Evolutionary conservation across 441 rosid genomes (phyloP), one percentile per base, ranked within the genome.

Genomic region (Gossypium aridum): DNA sequence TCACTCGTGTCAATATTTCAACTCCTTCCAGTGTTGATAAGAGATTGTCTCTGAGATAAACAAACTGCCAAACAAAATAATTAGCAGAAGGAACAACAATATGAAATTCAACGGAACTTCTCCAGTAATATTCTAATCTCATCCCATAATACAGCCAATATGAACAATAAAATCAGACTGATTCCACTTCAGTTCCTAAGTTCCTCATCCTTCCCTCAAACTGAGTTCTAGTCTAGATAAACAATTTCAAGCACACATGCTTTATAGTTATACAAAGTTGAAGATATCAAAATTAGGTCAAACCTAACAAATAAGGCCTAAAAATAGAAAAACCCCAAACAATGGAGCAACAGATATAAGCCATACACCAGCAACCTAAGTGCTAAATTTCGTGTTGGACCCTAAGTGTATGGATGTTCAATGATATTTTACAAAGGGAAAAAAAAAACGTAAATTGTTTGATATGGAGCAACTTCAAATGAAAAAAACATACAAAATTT

Each of bases 21-120:
- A 93, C 85, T 79, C 99, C 99, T 83, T 96, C 98, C 79, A 96
- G 74, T 25, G 89, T 79, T 59, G 97, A 91, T 73, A 96, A 82
- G 77, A 96, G 94, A 83, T 96, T 96, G 84, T 93, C 99, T 85
- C 99, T 87, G 61, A 96, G 97, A 84, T 96, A 96, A 76, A 96
- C 97, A 86, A 96, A 96, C 99, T 96, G 91, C 82, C 69, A 74
- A 75, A 83, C 26, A 83, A 77, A 72, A 73, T 61, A 20, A 54
- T 54, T 54, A 54, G 19, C 8, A 54, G 28, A 54, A 70, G 73
- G 63, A 31, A 31, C 62, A 70, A 70, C 10, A 53, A 69, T 12
- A 31, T 14, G 25, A 54, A 17, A 70, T 31, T 54, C 49, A 70
- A 12, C 25, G 31, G 28, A 68, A 51, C 23, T 25, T 68, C 72